A percentile compares a stretch with the other conserved stretches of the same genome.
Conservation (phyloP, 2,329 filamentous ascomycete genomes). For the Elsinoe batatas region DNA sequence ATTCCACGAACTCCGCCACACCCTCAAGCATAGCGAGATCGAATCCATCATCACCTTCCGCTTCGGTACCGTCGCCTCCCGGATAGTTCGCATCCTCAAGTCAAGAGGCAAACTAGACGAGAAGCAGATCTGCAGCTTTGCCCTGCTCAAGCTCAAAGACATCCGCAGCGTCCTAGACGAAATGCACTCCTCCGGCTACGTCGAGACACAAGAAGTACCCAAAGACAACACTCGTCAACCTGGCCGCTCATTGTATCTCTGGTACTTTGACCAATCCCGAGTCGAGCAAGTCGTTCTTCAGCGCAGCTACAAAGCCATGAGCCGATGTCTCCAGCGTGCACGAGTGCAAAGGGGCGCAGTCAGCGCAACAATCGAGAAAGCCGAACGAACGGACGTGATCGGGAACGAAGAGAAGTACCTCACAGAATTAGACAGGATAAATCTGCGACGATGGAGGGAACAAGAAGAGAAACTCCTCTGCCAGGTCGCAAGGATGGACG, state of each 20-base stretch:
- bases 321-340: conserved; percentile 71
- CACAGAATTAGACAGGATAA: conserved; percentile 60
- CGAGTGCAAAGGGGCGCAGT: conserved; percentile 64
- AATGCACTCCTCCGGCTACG: conserved; percentile 76
- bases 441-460: conserved; percentile 53
- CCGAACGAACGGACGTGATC: conserved; percentile 75
- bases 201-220: conserved; percentile 90
- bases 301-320: conserved; percentile 81
- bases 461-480: conserved; percentile 62
- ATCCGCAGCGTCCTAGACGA: conserved; percentile 74
- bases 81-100: conserved; percentile 74
- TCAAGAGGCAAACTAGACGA: conserved; percentile 92
- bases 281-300: conserved; percentile 63
- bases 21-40: conserved; percentile 65
- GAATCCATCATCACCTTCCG: conserved; percentile 71
- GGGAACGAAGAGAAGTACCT: conserved; percentile 76
- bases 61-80: conserved; percentile 66
- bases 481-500: conserved; percentile 73
- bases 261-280: conserved; percentile 75
- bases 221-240: conserved; percentile 75
- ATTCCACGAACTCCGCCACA: conserved; percentile 61
- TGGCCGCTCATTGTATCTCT: conserved; percentile 78
- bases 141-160: conserved; percentile 75
- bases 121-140: conserved; percentile 70
- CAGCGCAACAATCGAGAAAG: conserved; percentile 65